Evolutionary conservation across 345 rosid genomes (phyloP).

Genomic region (Arabis hirsuta): DNA sequence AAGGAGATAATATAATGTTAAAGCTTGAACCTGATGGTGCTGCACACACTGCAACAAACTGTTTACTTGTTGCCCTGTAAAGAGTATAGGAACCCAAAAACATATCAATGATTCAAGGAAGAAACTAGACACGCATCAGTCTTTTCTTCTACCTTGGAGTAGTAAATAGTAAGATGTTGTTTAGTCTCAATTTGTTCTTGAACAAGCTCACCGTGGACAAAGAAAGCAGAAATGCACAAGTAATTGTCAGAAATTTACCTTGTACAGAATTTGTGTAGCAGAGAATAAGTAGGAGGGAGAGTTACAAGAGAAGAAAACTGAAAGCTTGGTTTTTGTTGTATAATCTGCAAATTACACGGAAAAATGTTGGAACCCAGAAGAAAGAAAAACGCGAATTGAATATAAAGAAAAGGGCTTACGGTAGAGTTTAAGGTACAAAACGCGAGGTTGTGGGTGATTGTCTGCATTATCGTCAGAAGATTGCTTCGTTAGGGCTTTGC

Average conservation of each 20-base stretch:
- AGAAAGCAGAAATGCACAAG: background rate
- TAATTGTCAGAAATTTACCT: slow-evolving; percentile 7
- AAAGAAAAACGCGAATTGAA: no score
- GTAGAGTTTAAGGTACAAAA: slow-evolving; percentile 33
- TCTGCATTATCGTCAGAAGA: slow-evolving; percentile 37
- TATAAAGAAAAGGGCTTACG: slow-evolving; percentile 9
- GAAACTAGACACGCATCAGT: background rate
- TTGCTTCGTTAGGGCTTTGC: background rate
- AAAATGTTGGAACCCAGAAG: background rate
- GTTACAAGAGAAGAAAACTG: slow-evolving; percentile 42
- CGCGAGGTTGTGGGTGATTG: slow-evolving; percentile 29
- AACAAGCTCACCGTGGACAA: background rate
- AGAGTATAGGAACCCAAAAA: background rate
- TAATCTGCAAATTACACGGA: slow-evolving; percentile 44
- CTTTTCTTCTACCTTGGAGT: background rate
- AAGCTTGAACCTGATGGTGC: slow-evolving; percentile 56
- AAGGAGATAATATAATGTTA: background rate
- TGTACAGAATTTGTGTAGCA: slow-evolving; percentile 1
- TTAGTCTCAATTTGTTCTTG: background rate
- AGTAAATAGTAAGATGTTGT: background rate
- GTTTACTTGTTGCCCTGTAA: slow-evolving; percentile 49
- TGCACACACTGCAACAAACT: slow-evolving; percentile 44
- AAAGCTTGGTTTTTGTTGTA: slow-evolving; percentile 41
- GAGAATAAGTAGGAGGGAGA: slow-evolving; percentile 33
- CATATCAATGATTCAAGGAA: slow-evolving; percentile 1